Percentiles rank a stretch among this genome's conserved stretches.
phyloP scores from a whole-genome alignment of 352 stramenopile genomes.

The Pythium brassicae region DNA sequence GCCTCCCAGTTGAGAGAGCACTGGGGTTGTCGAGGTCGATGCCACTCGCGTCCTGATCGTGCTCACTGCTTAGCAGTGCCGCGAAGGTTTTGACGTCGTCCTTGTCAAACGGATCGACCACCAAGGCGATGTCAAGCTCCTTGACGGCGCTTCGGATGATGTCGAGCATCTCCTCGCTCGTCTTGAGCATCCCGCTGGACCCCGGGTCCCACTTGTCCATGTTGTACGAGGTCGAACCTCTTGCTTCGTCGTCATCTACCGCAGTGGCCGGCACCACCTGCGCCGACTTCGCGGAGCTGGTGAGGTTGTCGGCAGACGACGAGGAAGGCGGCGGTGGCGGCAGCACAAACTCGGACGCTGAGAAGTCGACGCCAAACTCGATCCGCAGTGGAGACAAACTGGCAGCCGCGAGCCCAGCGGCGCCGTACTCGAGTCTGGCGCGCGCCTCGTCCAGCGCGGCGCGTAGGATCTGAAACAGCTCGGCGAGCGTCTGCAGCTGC shows the following conservation, averaged over 20 bases:
- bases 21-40: neutral
- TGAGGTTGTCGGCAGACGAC: neutral
- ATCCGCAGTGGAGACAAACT: constrained; percentile 38
- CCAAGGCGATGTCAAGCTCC: constrained; percentile 42
- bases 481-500: constrained; percentile 49
- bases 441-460: constrained; percentile 40
- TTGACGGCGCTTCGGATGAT: constrained; percentile 44
- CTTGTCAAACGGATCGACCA: constrained; percentile 64
- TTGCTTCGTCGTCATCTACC: constrained; percentile 8
- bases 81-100: constrained; percentile 50
- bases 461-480: constrained; percentile 57
- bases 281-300: neutral
- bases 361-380: constrained; percentile 64
- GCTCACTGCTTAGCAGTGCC: constrained; percentile 37
- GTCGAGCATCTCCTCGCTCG: constrained; percentile 59
- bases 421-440: constrained; percentile 24
- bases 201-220: constrained; percentile 58
- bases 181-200: constrained; percentile 39
- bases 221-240: constrained; percentile 48
- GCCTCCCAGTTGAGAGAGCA: neutral
- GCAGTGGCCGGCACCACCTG: neutral
- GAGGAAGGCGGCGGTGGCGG: constrained; percentile 1
- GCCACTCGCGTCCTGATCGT: constrained; percentile 20
- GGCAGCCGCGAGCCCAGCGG: constrained; percentile 16
- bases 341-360: constrained; percentile 51